phyloP scores from a whole-genome alignment of 2,329 filamentous ascomycete species.

The Aureobasidium mangrovei region DNA sequence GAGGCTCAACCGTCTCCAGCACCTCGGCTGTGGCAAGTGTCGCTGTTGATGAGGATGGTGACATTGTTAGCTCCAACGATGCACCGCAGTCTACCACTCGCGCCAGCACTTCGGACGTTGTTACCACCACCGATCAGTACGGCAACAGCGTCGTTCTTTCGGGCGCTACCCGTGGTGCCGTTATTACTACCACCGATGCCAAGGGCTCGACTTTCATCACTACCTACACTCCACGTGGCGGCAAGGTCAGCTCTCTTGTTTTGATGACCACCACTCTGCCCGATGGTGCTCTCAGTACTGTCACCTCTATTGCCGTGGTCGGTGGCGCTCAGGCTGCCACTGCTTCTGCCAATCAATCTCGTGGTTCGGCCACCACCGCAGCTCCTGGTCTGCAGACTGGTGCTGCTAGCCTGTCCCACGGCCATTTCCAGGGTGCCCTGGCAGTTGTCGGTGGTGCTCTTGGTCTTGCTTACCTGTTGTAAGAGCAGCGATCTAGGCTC shows the following conservation, averaged over 20 bases:
- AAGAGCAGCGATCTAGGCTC: constrained; percentile 11
- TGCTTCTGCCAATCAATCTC: constrained; percentile 6
- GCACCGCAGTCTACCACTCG: constrained; percentile 27
- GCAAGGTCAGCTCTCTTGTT: constrained; percentile 32
- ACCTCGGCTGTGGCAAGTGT: constrained; percentile 33
- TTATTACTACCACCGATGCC: constrained; percentile 36
- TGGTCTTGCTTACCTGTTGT: constrained; percentile 29
- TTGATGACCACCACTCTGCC: constrained; percentile 29
- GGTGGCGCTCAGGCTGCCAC: constrained; percentile 21
- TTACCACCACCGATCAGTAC: constrained; percentile 32
- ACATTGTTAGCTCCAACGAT: constrained; percentile 31
- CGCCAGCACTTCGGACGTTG: constrained; percentile 9
- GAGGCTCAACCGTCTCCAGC: constrained; percentile 30
- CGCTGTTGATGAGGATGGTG: constrained; percentile 29
- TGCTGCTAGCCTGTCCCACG: constrained; percentile 23
- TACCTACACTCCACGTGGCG: constrained; percentile 39
- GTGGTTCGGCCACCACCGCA: constrained; percentile 15
- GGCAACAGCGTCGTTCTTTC: constrained; percentile 32
- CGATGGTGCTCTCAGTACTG: constrained; percentile 30
- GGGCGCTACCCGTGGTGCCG: constrained; percentile 28
- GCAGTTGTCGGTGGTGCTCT: constrained; percentile 26
- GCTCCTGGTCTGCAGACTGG: constrained; percentile 33
- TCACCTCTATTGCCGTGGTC: constrained; percentile 38
- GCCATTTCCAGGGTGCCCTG: constrained; percentile 24
- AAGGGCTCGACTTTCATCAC: constrained; percentile 35